phyloP scores from a whole-genome alignment of 805 yeast genomes.

The Yarrowia phangngaensis region DNA sequence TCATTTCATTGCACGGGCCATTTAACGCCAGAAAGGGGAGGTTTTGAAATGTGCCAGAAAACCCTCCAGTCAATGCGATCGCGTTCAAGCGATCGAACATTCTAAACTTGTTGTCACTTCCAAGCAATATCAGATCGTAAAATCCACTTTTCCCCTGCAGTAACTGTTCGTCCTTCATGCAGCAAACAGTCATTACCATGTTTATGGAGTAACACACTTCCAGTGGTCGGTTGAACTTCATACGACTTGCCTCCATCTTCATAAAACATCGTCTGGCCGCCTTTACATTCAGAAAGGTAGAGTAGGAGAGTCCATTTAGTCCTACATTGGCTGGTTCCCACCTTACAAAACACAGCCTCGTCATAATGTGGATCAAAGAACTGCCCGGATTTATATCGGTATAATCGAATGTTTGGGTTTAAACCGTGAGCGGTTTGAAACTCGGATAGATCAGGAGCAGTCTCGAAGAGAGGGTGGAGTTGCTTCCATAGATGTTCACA shows the following conservation, averaged over 20 bases:
- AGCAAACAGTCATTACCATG: slow-evolving; percentile 62
- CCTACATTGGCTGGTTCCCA: slow-evolving; percentile 39
- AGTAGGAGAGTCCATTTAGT: slow-evolving; percentile 60
- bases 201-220: slow-evolving; percentile 58
- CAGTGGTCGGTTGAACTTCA: slow-evolving; percentile 49
- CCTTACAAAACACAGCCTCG: slow-evolving; percentile 47
- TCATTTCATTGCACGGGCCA: too few species aligned
- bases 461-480: slow-evolving; percentile 34
- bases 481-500: slow-evolving; percentile 47
- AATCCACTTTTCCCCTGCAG: slow-evolving; percentile 57
- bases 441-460: background rate
- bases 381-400: slow-evolving; percentile 55
- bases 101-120: too few species aligned
- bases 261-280: slow-evolving; percentile 60
- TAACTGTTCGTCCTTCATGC: slow-evolving; percentile 56
- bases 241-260: slow-evolving; percentile 35
- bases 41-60: too few species aligned
- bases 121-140: slow-evolving; percentile 54
- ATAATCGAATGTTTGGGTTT: slow-evolving; percentile 54
- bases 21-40: too few species aligned
- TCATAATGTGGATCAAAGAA: slow-evolving; percentile 61
- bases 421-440: slow-evolving; percentile 41
- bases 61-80: too few species aligned
- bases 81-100: too few species aligned
- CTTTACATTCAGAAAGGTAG: slow-evolving; percentile 52